phyloP scores from a whole-genome alignment of 257 asterid genomes.

The Thymus mandschuricus region DNA sequence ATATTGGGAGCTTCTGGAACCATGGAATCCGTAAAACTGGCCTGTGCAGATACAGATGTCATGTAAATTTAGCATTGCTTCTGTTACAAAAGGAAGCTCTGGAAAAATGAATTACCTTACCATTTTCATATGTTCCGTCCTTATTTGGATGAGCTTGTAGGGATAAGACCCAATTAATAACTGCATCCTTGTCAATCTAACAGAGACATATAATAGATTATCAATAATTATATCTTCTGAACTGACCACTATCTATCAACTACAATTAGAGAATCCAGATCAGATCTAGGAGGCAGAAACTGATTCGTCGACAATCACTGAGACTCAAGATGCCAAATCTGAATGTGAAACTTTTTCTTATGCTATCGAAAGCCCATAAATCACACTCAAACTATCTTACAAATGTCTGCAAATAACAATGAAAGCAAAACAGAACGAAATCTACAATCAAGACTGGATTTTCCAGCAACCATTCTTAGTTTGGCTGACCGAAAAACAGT shows the following conservation, averaged over 20 bases:
- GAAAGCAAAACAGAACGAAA: conserved; percentile 2
- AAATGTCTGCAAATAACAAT: neutral
- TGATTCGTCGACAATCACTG: neutral
- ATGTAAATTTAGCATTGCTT: conserved; percentile 23
- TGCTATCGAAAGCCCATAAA: conserved; percentile 7
- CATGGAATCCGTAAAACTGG: conserved; percentile 93
- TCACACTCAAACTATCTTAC: neutral
- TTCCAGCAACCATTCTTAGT: conserved; percentile 18
- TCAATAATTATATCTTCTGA: conserved; percentile 16
- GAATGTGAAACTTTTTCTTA: conserved; percentile 1
- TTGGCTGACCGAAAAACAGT: neutral
- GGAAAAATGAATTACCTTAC: conserved; percentile 44
- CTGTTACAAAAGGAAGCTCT: neutral
- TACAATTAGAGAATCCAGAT: conserved; percentile 1
- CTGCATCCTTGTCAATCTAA: conserved; percentile 80
- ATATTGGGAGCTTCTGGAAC: conserved; percentile 93
- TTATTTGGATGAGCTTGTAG: conserved; percentile 76
- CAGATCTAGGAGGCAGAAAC: neutral
- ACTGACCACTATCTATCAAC: neutral
- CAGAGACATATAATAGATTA: conserved; percentile 13
- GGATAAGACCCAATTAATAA: conserved; percentile 82
- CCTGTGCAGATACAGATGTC: conserved; percentile 49
- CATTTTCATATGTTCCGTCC: conserved; percentile 52
- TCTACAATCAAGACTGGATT: neutral
- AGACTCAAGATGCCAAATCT: neutral